Percentiles rank a stretch among this genome's conserved stretches.
Conservation (phyloP, 2,329 filamentous ascomycete genomes). For the Nannizzia gypsea region DNA sequence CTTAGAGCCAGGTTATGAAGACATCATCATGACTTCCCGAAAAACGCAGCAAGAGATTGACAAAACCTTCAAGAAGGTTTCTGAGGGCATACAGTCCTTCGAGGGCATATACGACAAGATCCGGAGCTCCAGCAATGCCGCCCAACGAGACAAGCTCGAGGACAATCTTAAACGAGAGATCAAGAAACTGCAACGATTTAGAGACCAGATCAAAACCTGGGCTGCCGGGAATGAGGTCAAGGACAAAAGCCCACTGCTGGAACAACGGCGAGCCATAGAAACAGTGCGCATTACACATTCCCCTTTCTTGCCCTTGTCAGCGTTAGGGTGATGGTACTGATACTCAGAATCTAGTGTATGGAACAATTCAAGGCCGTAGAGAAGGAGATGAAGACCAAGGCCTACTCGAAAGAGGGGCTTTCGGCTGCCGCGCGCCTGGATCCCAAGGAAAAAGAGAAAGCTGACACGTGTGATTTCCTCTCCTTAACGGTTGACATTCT, state of each 20-base stretch:
- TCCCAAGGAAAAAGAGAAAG: constrained; percentile 93
- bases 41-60: constrained; percentile 98
- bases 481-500: constrained; percentile 80
- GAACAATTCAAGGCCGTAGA: constrained; percentile 99
- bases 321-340: constrained; percentile 9
- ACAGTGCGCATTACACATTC: constrained; percentile 48
- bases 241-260: constrained; percentile 89
- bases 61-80: constrained; percentile 98
- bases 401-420: constrained; percentile 94
- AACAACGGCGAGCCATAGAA: constrained; percentile 92
- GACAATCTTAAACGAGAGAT: constrained; percentile 98
- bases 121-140: constrained; percentile 76
- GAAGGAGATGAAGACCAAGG: constrained; percentile 99
- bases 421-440: constrained; percentile 86
- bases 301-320: constrained; percentile 5
- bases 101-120: constrained; percentile 98
- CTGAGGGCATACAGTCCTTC: constrained; percentile 83
- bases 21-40: constrained; percentile 69
- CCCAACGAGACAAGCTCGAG: constrained; percentile 96
- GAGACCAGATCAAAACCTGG: constrained; percentile 99
- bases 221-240: constrained; percentile 97
- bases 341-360: constrained; percentile 48
- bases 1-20: constrained; percentile 15
- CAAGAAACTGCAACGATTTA: constrained; percentile 95
- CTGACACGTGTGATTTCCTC: constrained; percentile 78